Percentiles rank a stretch among this genome's conserved stretches.
Conservation (phyloP, 1,284 basidiomycete species). For the Puccinia polysora region DNA sequence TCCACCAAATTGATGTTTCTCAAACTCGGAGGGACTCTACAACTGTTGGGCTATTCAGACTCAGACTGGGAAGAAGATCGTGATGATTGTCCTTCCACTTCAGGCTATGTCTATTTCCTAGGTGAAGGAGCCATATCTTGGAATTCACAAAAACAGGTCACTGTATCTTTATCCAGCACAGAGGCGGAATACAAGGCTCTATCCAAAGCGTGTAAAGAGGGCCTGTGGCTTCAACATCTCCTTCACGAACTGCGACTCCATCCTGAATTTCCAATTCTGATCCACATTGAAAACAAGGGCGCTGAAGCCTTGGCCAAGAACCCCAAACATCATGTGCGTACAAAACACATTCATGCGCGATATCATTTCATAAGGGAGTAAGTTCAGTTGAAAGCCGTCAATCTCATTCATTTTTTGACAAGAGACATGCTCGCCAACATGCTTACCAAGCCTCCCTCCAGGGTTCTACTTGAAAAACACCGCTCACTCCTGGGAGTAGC, state of each 20-base stretch:
- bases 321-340: not conserved
- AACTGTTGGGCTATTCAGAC: conserved; percentile 4
- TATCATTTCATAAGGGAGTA: not conserved
- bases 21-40: not conserved
- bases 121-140: conserved; percentile 3
- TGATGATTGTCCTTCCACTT: not conserved
- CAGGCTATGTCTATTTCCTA: not conserved
- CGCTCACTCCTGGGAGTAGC: too few relatives aligned
- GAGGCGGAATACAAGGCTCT: conserved; percentile 1
- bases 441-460: too few relatives aligned
- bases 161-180: conserved; percentile 7
- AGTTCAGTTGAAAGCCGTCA: not conserved
- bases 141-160: conserved; percentile 4
- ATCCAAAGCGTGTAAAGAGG: not conserved
- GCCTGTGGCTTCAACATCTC: not conserved
- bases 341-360: not conserved
- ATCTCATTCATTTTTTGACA: not conserved
- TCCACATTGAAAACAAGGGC: not conserved
- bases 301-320: not conserved
- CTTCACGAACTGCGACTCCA: not conserved
- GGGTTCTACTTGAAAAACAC: too few relatives aligned
- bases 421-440: not conserved
- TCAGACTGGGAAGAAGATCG: conserved; percentile 6
- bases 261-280: not conserved
- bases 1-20: not conserved